Evolutionary conservation across 495 filamentous ascomycete species (phyloP).

Genomic region (Daldinia concentrica): DNA sequence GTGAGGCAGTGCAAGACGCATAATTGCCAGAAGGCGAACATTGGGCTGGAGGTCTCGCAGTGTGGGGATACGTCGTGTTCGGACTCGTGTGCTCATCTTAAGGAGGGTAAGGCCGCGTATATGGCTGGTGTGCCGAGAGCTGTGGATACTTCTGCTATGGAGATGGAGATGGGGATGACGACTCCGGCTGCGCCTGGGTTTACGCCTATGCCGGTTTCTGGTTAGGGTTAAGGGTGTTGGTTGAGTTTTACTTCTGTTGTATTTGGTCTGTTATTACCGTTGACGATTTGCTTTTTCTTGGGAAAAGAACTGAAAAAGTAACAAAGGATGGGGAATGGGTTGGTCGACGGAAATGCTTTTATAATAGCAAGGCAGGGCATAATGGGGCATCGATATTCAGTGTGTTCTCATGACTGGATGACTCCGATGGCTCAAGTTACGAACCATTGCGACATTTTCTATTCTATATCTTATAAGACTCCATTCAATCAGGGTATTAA

Average conservation of each 20-base stretch:
- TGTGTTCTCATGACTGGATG: neutral
- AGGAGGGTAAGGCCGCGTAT: neutral
- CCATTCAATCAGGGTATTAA: neutral
- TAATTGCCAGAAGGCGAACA: constrained; percentile 29
- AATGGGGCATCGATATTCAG: neutral
- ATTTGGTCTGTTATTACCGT: neutral
- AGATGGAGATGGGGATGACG: neutral
- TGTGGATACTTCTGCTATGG: neutral
- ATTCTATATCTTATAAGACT: neutral
- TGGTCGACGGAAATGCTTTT: neutral
- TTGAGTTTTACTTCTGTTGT: neutral
- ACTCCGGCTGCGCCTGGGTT: neutral
- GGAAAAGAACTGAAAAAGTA: neutral
- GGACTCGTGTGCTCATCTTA: neutral
- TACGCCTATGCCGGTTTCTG: neutral
- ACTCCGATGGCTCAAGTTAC: neutral
- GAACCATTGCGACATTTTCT: neutral
- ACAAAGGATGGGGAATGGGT: neutral
- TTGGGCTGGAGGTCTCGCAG: constrained; percentile 15
- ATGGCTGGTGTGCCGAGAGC: neutral
- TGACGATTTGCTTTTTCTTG: neutral
- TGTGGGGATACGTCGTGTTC: constrained; percentile 27
- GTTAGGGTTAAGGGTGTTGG: neutral
- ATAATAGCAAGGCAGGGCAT: neutral
- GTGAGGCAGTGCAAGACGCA: constrained; percentile 24